Evolutionary conservation across 768 basidiomycete species (phyloP).

Genomic region (Trametes sanguinea): DNA sequence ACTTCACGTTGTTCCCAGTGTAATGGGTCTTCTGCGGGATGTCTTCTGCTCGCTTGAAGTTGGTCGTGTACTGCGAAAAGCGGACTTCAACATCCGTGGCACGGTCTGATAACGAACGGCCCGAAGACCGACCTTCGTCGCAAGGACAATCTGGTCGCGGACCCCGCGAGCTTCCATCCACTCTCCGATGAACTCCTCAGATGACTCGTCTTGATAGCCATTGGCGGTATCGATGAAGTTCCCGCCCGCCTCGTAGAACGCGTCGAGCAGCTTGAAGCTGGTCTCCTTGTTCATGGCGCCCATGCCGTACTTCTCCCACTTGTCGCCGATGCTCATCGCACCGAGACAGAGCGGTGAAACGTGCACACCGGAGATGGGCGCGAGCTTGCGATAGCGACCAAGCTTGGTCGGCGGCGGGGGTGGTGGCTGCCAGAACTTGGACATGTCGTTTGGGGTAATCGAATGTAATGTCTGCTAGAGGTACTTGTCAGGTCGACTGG

Average conservation of each 20-base stretch:
- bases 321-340: slow-evolving; percentile 50
- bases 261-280: slow-evolving; percentile 49
- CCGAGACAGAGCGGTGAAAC: slow-evolving; percentile 53
- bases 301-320: slow-evolving; percentile 40
- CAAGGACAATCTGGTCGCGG: slow-evolving; percentile 51
- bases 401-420: slow-evolving; percentile 30
- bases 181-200: slow-evolving; percentile 55
- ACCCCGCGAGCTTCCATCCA: slow-evolving; percentile 48
- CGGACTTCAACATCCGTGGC: no score
- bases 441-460: background rate
- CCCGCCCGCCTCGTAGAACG: slow-evolving; percentile 47
- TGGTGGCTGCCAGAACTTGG: slow-evolving; percentile 21
- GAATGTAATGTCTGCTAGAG: no score
- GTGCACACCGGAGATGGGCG: slow-evolving; percentile 44
- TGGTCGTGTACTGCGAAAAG: slow-evolving; percentile 26
- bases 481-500: no score
- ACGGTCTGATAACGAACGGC: no score
- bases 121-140: slow-evolving; percentile 46
- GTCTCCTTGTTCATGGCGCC: slow-evolving; percentile 47
- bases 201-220: slow-evolving; percentile 55
- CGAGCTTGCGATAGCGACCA: slow-evolving; percentile 41
- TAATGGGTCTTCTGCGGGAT: slow-evolving; percentile 30
- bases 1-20: slow-evolving; percentile 43
- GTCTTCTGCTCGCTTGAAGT: slow-evolving; percentile 26
- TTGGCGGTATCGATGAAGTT: slow-evolving; percentile 54